Evolutionary conservation across 768 basidiomycete species (phyloP).

Genomic region (Leccinum obscurum): DNA sequence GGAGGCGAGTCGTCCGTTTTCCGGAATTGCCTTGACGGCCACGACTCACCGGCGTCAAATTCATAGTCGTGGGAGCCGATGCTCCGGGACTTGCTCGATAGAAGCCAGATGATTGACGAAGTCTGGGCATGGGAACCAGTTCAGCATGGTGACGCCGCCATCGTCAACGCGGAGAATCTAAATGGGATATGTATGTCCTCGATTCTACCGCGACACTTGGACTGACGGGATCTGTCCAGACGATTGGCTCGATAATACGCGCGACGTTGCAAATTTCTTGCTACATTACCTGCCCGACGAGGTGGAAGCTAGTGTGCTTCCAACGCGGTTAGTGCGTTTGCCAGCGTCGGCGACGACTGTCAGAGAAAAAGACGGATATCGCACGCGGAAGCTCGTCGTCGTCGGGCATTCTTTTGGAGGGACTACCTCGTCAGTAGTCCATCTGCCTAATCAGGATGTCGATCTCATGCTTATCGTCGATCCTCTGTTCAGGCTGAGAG

Average conservation of each 20-base stretch:
- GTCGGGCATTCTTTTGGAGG: conserved; percentile 89
- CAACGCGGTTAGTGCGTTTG: conserved; percentile 55
- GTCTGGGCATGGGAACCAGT: conserved; percentile 84
- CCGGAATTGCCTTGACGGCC: background rate
- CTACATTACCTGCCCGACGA: conserved; percentile 60
- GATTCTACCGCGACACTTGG: too few relatives aligned
- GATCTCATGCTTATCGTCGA: background rate
- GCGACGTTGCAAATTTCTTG: conserved; percentile 80
- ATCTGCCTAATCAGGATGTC: background rate
- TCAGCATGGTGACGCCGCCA: conserved; percentile 82
- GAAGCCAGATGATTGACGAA: conserved; percentile 54
- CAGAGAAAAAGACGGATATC: conserved; percentile 51
- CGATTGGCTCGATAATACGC: conserved; percentile 75
- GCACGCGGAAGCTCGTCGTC: conserved; percentile 54
- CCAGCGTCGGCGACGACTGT: conserved; percentile 38
- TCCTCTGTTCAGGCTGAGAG: conserved; percentile 49
- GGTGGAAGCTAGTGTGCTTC: conserved; percentile 38
- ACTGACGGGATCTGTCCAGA: conserved; percentile 39
- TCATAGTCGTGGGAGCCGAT: conserved; percentile 85
- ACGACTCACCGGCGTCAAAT: background rate
- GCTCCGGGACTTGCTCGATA: conserved; percentile 51
- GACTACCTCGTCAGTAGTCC: conserved; percentile 59
- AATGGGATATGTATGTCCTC: conserved; percentile 56
- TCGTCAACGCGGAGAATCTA: conserved; percentile 60
- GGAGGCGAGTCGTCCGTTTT: conserved; percentile 53